These are phyloP conservation scores for Schwanniomyces vanrijiae DNA, from an alignment of 805 yeast species.

Conservation along the genomic window DNA sequence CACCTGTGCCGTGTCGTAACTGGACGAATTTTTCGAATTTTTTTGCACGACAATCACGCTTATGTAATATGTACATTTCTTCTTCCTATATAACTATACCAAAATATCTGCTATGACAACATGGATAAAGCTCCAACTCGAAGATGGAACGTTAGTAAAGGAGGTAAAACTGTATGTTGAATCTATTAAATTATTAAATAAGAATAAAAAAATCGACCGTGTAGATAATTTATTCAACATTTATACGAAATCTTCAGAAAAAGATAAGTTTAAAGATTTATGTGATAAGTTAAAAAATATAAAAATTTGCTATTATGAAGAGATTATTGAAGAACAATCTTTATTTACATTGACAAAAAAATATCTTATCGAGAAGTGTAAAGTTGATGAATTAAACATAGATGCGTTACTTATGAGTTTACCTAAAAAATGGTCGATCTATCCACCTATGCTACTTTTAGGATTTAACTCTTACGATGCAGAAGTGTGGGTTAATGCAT, in stretches of 20 bases:
- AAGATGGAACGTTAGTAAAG: slow-evolving; percentile 16
- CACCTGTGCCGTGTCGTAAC: neutral
- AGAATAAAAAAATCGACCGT: slow-evolving; percentile 14
- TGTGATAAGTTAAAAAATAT: neutral
- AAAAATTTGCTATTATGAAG: neutral
- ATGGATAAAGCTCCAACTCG: slow-evolving; percentile 4
- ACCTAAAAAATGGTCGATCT: slow-evolving; percentile 61
- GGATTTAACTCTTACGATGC: slow-evolving; percentile 48
- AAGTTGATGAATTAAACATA: neutral
- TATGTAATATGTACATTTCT: slow-evolving; percentile 1
- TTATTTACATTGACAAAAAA: neutral
- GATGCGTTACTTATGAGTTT: slow-evolving; percentile 8
- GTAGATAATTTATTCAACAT: slow-evolving; percentile 8
- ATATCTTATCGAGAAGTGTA: neutral
- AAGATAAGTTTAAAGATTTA: neutral
- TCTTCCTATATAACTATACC: neutral
- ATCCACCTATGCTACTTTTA: slow-evolving; percentile 67
- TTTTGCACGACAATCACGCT: slow-evolving; percentile 1
- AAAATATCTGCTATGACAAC: neutral
- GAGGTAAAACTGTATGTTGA: slow-evolving; percentile 20
- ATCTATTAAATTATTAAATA: slow-evolving; percentile 11
- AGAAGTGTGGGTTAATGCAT: slow-evolving; percentile 26
- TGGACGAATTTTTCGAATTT: slow-evolving; percentile 5
- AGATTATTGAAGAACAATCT: neutral
- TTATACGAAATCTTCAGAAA: slow-evolving; percentile 10